Evolutionary conservation across 2,329 filamentous ascomycete species (phyloP).

Genomic region (Aspergillus sp.): DNA sequence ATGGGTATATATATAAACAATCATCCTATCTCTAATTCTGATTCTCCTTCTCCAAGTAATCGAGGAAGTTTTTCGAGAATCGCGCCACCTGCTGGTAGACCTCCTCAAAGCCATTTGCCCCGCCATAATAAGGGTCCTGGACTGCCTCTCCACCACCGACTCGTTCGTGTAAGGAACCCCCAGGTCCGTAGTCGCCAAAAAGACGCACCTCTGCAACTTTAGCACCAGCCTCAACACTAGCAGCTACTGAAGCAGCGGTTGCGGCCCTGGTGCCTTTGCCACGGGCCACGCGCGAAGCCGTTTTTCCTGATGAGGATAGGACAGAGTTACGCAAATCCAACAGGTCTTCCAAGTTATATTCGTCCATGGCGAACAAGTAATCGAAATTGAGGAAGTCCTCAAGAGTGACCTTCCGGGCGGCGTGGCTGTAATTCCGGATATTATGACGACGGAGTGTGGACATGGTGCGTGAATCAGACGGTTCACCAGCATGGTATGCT

Average conservation of each 20-base stretch:
- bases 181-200: conserved; percentile 77
- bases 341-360: conserved; percentile 73
- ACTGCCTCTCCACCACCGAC: conserved; percentile 64
- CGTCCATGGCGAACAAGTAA: conserved; percentile 95
- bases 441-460: conserved; percentile 70
- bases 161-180: conserved; percentile 43
- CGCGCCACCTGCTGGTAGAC: conserved; percentile 82
- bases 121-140: conserved; percentile 92
- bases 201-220: conserved; percentile 64
- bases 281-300: conserved; percentile 12
- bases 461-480: conserved; percentile 82
- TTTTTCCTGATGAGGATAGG: conserved; percentile 47
- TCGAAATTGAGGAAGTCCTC: conserved; percentile 83
- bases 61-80: conserved; percentile 75
- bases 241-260: conserved; percentile 36
- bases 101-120: conserved; percentile 72
- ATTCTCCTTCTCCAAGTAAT: conserved; percentile 49
- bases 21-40: conserved; percentile 8
- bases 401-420: conserved; percentile 68
- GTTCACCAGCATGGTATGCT: conserved; percentile 76
- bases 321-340: conserved; percentile 58
- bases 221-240: conserved; percentile 29
- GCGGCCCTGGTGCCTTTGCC: conserved; percentile 35
- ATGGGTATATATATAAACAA: conserved; percentile 23
- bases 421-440: conserved; percentile 74